These are phyloP conservation scores for Arthrocladium fulminans DNA, from an alignment of 2,329 filamentous ascomycete genomes.

Conservation along the genomic window DNA sequence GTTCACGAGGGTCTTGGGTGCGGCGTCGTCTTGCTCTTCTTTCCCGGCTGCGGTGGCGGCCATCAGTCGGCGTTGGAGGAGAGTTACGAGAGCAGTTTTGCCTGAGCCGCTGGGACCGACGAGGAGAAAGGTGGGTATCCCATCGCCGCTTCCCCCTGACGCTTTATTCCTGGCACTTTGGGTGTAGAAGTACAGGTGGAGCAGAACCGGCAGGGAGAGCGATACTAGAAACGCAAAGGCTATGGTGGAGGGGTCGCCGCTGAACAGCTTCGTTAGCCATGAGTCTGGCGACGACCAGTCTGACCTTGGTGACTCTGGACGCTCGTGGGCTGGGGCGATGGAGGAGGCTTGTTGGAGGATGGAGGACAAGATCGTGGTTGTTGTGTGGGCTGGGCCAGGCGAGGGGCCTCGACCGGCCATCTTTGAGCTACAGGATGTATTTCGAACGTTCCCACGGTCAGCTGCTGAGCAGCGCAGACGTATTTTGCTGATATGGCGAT, in stretches of 20 bases:
- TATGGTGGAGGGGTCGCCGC: constrained; percentile 42
- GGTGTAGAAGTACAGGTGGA: constrained; percentile 67
- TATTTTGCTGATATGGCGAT: neutral
- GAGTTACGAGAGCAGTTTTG: constrained; percentile 67
- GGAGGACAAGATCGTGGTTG: neutral
- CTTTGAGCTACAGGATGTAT: no score
- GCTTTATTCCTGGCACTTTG: constrained; percentile 53
- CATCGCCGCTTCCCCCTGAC: constrained; percentile 29
- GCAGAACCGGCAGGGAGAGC: constrained; percentile 62
- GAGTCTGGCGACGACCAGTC: constrained; percentile 32
- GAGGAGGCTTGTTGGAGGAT: neutral
- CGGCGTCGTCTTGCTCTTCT: constrained; percentile 28
- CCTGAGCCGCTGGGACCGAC: constrained; percentile 73
- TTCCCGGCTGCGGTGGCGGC: neutral
- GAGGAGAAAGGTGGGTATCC: constrained; percentile 62
- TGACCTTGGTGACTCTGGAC: constrained; percentile 12
- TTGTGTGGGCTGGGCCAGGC: neutral
- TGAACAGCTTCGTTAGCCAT: constrained; percentile 35
- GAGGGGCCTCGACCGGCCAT: no score
- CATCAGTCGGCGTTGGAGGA: neutral
- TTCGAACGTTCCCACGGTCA: neutral
- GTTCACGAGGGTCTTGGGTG: constrained; percentile 38
- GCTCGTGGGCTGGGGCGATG: neutral
- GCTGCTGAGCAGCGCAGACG: neutral
- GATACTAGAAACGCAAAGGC: constrained; percentile 61